Percentiles rank a stretch among this genome's conserved stretches.
Evolutionary conservation across 345 rosid genomes (phyloP).

Genomic region (Pseudoturritis turrita): DNA sequence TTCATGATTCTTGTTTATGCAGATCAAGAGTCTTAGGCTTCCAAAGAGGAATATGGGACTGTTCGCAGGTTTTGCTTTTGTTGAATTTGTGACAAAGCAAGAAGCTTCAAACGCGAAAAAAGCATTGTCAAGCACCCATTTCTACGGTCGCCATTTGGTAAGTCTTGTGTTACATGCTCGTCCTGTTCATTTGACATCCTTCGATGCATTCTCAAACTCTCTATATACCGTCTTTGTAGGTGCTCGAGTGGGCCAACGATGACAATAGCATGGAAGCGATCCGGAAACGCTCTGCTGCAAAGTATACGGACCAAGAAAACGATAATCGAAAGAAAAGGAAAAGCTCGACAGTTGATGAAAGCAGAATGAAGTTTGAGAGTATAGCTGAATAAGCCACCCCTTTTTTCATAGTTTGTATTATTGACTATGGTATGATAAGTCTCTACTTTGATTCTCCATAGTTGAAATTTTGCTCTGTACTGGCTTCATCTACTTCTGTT

Average conservation of each 20-base stretch:
- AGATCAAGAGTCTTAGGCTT: constrained; percentile 83
- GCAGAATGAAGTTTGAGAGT: constrained; percentile 52
- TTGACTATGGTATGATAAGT: background rate
- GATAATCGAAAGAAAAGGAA: constrained; percentile 61
- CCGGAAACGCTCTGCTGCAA: constrained; percentile 70
- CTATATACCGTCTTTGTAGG: constrained; percentile 32
- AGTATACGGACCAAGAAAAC: constrained; percentile 52
- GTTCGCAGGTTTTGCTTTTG: constrained; percentile 80
- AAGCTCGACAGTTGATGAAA: constrained; percentile 50
- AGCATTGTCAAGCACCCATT: constrained; percentile 71
- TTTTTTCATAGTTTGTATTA: background rate
- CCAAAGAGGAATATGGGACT: constrained; percentile 63
- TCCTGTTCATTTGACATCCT: background rate
- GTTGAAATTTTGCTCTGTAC: constrained; percentile 25
- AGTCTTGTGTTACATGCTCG: constrained; percentile 10
- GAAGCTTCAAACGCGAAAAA: constrained; percentile 75
- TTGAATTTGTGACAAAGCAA: constrained; percentile 85
- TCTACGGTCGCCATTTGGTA: constrained; percentile 91
- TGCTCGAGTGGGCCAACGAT: constrained; percentile 84
- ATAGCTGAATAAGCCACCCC: constrained; percentile 26
- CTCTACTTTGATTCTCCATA: constrained; percentile 3
- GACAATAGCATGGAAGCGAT: constrained; percentile 81
- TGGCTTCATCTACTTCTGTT: background rate
- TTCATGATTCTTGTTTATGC: constrained; percentile 13
- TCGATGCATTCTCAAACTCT: background rate